phyloP scores from a whole-genome alignment of 2,329 filamentous ascomycete genomes.

The Trichoderma oligosporum region DNA sequence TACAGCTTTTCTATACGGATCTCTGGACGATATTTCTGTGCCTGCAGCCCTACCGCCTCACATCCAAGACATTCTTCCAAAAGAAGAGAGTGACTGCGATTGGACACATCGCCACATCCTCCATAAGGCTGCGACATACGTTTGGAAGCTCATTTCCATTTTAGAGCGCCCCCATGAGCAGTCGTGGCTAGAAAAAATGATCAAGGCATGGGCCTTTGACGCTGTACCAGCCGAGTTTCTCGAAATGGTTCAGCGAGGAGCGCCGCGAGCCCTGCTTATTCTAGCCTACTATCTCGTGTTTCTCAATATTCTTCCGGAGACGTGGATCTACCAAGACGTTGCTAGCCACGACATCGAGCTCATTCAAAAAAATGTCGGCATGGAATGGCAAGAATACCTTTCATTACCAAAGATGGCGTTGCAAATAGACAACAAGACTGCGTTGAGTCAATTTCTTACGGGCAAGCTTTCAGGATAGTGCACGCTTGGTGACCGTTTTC shows the following conservation, averaged over 20 bases:
- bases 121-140: background rate
- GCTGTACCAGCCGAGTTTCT: background rate
- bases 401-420: background rate
- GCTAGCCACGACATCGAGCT: background rate
- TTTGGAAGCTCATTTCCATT: background rate
- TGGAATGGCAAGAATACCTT: background rate
- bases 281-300: background rate
- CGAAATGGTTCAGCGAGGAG: background rate
- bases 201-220: background rate
- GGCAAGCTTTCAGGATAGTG: background rate
- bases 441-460: background rate
- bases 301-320: background rate
- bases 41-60: background rate
- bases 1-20: background rate
- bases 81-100: background rate
- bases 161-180: background rate
- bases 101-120: background rate
- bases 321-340: background rate
- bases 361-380: background rate
- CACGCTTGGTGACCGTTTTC: background rate
- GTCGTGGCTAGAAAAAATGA: background rate
- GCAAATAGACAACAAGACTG: background rate
- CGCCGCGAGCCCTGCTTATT: background rate
- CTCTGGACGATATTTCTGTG: background rate
- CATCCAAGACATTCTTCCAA: background rate